Evolutionary conservation across 108 stramenopile genomes (phyloP).

Genomic region (Pseudonitzschia multiseries): DNA sequence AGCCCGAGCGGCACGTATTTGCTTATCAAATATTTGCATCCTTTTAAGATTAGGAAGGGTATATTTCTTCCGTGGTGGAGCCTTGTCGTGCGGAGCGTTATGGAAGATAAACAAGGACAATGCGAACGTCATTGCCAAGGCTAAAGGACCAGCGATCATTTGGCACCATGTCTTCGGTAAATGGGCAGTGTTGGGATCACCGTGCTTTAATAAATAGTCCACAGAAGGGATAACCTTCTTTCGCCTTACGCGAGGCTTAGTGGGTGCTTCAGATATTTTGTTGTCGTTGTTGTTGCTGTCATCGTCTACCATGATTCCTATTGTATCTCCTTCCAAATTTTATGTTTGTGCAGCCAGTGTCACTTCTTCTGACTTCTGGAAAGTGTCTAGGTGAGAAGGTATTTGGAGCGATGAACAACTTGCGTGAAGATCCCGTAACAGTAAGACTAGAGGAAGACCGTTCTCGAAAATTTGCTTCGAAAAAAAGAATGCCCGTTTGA

Average conservation of each 20-base stretch:
- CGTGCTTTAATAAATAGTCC: constrained; percentile 13
- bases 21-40: not conserved
- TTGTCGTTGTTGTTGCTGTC: not conserved
- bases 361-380: not conserved
- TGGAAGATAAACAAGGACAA: constrained; percentile 22
- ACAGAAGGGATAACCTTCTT: constrained; percentile 21
- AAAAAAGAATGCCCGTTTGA: too few relatives aligned
- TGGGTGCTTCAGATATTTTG: not conserved
- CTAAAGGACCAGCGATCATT: constrained; percentile 12
- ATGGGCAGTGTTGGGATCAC: constrained; percentile 30
- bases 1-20: not conserved
- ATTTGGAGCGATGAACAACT: not conserved
- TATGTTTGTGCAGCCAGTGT: not conserved
- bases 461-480: too few relatives aligned
- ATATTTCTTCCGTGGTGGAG: not conserved
- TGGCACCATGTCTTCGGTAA: constrained; percentile 18
- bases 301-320: constrained; percentile 2
- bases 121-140: constrained; percentile 19
- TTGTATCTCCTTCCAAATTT: not conserved
- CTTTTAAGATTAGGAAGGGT: not conserved
- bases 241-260: not conserved
- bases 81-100: constrained; percentile 17
- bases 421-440: too few relatives aligned
- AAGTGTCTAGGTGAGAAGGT: not conserved
- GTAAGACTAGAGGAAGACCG: too few relatives aligned